Evolutionary conservation across 768 basidiomycete species (phyloP).

Genomic region (Amanita fuliginea): DNA sequence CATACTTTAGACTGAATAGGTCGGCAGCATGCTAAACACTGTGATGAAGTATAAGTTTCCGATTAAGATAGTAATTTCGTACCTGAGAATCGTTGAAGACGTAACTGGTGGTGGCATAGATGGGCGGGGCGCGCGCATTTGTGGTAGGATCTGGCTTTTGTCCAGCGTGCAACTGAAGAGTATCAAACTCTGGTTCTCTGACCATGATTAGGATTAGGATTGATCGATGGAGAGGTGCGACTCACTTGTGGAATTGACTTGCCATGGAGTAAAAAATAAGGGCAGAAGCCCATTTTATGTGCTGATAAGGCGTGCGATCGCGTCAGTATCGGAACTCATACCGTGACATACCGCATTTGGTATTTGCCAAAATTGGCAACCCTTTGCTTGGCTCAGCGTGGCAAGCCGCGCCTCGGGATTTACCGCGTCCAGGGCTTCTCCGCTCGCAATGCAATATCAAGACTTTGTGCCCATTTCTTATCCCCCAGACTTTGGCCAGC

Average conservation of each 20-base stretch:
- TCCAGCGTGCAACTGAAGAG: conserved; percentile 71
- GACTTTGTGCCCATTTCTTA: conserved; percentile 11
- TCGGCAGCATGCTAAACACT: conserved; percentile 52
- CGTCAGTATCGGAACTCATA: too few species aligned
- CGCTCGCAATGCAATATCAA: conserved; percentile 1
- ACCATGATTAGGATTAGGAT: neutral
- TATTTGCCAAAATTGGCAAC: too few species aligned
- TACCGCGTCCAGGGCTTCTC: too few species aligned
- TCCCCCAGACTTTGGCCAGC: neutral
- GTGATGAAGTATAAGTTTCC: neutral
- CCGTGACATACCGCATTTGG: too few species aligned
- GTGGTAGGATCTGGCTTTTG: conserved; percentile 52
- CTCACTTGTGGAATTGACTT: conserved; percentile 26
- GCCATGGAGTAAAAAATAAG: conserved; percentile 14
- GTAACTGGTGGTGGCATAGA: conserved; percentile 65
- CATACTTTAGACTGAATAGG: conserved; percentile 51
- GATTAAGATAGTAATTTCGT: conserved; percentile 10
- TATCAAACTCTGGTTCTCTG: conserved; percentile 66
- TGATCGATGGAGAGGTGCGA: neutral
- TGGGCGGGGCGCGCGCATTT: conserved; percentile 68
- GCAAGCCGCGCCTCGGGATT: too few species aligned
- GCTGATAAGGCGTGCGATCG: neutral
- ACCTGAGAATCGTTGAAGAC: conserved; percentile 65
- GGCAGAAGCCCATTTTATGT: neutral
- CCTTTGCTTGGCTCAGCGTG: too few species aligned